Percentiles rank a stretch among this genome's conserved stretches.
Evolutionary conservation across 768 basidiomycete species (phyloP).

Genomic region (Hygrophoropsis aurantiaca): DNA sequence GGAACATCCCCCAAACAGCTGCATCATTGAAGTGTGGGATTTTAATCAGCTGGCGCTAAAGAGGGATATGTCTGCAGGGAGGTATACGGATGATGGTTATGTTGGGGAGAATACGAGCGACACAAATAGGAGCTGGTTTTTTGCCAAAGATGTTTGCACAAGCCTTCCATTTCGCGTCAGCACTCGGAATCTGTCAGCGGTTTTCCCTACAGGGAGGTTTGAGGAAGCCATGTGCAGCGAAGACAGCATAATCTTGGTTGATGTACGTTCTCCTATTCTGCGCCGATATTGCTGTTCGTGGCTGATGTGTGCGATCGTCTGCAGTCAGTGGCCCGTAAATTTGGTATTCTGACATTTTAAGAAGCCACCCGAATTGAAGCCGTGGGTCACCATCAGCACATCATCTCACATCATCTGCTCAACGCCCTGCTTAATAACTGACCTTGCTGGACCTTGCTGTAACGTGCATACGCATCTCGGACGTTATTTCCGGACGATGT

Average conservation of each 20-base stretch:
- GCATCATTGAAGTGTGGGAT: constrained; percentile 44
- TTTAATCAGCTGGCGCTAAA: constrained; percentile 46
- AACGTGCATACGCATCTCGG: background rate
- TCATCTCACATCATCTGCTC: too few species aligned
- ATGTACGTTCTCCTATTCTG: constrained; percentile 28
- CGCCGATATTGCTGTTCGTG: background rate
- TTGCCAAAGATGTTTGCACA: constrained; percentile 41
- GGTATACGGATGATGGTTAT: constrained; percentile 7
- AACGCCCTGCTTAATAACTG: background rate
- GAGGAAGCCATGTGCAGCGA: constrained; percentile 52
- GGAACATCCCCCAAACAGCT: constrained; percentile 10
- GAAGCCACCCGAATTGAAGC: background rate
- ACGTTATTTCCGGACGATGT: too few species aligned
- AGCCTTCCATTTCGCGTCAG: constrained; percentile 46
- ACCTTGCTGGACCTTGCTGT: constrained; percentile 16
- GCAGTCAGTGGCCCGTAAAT: constrained; percentile 20
- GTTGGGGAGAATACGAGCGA: constrained; percentile 24
- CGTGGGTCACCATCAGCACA: too few species aligned
- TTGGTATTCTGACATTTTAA: constrained; percentile 31
- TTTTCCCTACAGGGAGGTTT: constrained; percentile 10
- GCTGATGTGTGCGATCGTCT: background rate
- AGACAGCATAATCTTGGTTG: constrained; percentile 53
- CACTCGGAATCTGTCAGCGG: constrained; percentile 18
- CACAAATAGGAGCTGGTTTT: constrained; percentile 33
- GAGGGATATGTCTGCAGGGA: constrained; percentile 17